Conservation (phyloP, 805 yeast genomes). For the Yamadazyma philogaea region DNA sequence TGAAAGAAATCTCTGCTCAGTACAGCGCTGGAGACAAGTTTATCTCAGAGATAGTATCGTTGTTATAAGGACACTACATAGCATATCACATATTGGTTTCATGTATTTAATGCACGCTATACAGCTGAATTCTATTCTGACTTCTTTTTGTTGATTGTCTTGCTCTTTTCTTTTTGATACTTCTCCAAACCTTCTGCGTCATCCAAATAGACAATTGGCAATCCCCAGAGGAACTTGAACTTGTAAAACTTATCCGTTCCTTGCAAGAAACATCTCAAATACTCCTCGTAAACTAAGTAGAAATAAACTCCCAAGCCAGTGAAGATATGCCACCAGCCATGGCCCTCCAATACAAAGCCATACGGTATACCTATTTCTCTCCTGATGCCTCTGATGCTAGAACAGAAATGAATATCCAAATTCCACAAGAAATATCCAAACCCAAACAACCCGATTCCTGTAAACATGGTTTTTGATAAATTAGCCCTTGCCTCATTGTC, state of each 20-base stretch:
- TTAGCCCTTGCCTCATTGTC: constrained; percentile 46
- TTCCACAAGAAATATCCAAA: constrained; percentile 87
- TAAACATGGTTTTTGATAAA: constrained; percentile 52
- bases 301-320: constrained; percentile 87
- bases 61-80: constrained; percentile 20
- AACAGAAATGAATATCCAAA: constrained; percentile 78
- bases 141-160: constrained; percentile 9
- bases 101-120: not conserved
- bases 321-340: constrained; percentile 96
- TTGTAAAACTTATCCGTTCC: constrained; percentile 55
- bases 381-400: constrained; percentile 53
- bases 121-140: not conserved
- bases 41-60: constrained; percentile 43
- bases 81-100: too few relatives aligned
- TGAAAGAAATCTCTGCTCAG: constrained; percentile 26
- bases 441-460: constrained; percentile 62
- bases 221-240: constrained; percentile 56
- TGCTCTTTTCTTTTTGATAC: constrained; percentile 1
- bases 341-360: constrained; percentile 85
- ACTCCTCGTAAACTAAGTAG: constrained; percentile 76
- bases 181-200: constrained; percentile 24
- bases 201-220: constrained; percentile 47
- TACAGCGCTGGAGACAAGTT: constrained; percentile 40
- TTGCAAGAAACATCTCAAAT: constrained; percentile 63
- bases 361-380: constrained; percentile 74